These are phyloP conservation scores for Solanum medicagineum DNA, from an alignment of 257 asterid species.

Conservation along the genomic window DNA sequence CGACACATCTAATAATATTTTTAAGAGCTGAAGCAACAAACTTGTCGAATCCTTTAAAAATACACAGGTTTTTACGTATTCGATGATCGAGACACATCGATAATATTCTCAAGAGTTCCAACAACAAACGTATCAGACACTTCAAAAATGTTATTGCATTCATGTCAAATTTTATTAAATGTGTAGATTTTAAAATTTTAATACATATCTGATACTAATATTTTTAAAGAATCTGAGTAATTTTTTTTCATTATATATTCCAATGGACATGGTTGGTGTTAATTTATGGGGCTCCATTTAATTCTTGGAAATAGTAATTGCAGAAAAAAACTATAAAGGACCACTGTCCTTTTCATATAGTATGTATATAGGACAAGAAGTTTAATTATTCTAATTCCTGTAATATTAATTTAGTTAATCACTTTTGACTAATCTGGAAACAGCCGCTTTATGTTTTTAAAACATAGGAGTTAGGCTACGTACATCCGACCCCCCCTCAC, in stretches of 20 bases:
- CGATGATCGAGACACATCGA: background rate
- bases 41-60: background rate
- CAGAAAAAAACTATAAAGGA: constrained; percentile 1
- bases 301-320: constrained; percentile 1
- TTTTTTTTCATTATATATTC: background rate
- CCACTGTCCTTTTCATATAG: constrained; percentile 6
- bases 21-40: background rate
- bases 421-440: background rate
- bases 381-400: background rate
- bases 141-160: background rate
- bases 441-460: no score
- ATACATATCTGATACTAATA: background rate
- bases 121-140: background rate
- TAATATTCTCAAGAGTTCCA: background rate
- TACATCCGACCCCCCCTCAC: no score
- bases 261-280: constrained; percentile 12
- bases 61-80: background rate
- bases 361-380: background rate
- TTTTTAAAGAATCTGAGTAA: fast-evolving
- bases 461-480: no score
- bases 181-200: background rate
- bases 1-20: background rate
- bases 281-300: background rate
- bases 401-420: background rate
- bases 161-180: background rate